Percentiles rank a stretch among this genome's conserved stretches.
Conservation (phyloP, 306 rosid species). For the Castanea crenata region DNA sequence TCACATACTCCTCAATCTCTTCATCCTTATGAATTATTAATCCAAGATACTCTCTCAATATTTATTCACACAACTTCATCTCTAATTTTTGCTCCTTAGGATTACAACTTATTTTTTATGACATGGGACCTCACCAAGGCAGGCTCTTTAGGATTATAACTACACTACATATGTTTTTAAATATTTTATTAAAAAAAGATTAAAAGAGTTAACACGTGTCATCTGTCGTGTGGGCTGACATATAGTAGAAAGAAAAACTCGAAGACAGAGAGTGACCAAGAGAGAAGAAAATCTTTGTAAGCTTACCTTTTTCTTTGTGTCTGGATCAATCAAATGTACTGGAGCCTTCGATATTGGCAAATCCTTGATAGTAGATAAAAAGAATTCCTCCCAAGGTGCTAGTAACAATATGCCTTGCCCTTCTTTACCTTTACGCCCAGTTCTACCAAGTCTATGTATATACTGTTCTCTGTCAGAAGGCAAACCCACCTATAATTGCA, state of each 20-base stretch:
- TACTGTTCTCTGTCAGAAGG: conserved; percentile 89
- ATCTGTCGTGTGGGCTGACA: too few species aligned
- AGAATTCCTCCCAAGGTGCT: conserved; percentile 96
- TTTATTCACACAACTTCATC: too few species aligned
- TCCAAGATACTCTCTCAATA: too few species aligned
- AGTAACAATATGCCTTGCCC: conserved; percentile 85
- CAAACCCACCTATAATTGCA: conserved; percentile 68
- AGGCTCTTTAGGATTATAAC: too few species aligned
- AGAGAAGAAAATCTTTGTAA: neutral
- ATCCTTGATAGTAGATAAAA: conserved; percentile 56
- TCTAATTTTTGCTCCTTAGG: too few species aligned
- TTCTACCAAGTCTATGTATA: conserved; percentile 91
- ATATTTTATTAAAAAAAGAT: too few species aligned
- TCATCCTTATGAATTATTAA: too few species aligned
- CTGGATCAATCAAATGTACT: conserved; percentile 68
- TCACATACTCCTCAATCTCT: too few species aligned
- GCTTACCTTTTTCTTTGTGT: conserved; percentile 70
- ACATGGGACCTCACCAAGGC: too few species aligned
- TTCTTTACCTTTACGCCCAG: conserved; percentile 94
- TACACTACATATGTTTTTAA: too few species aligned
- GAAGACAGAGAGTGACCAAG: neutral
- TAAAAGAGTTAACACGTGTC: too few species aligned
- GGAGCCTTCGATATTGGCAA: conserved; percentile 72
- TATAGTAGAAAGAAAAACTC: neutral
- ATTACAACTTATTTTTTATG: too few species aligned